Evolutionary conservation across 2,329 filamentous ascomycete species (phyloP).

Genomic region (Colletotrichum sp.): DNA sequence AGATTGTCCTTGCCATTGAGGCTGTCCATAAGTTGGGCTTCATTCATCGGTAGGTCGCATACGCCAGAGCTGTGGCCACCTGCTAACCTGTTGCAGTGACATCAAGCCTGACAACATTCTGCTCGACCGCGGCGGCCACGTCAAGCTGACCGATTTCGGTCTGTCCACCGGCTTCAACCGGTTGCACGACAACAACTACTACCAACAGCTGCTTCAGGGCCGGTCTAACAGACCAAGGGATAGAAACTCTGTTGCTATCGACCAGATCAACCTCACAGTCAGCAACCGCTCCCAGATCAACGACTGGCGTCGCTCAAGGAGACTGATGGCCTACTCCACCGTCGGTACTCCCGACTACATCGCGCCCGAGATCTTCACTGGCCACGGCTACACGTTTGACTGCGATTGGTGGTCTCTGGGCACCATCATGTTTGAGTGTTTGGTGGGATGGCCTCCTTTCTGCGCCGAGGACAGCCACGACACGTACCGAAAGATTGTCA

Average conservation of each 20-base stretch:
- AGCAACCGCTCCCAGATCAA: constrained; percentile 98
- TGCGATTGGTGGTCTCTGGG: constrained; percentile 99
- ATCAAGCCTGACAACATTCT: constrained; percentile 99
- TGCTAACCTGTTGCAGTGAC: constrained; percentile 63
- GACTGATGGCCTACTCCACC: constrained; percentile 96
- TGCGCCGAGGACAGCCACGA: constrained; percentile 97
- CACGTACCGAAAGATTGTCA: constrained; percentile 98
- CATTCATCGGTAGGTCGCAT: constrained; percentile 84
- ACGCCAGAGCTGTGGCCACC: too few relatives aligned
- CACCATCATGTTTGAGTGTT: constrained; percentile 99
- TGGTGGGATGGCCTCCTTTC: constrained; percentile 98
- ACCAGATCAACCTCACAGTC: constrained; percentile 97
- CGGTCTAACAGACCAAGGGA: constrained; percentile 76
- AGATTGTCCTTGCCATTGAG: constrained; percentile 97
- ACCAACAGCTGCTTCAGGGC: constrained; percentile 91
- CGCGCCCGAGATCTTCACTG: constrained; percentile 96
- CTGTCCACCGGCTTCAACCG: constrained; percentile 98
- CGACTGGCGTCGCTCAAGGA: constrained; percentile 95
- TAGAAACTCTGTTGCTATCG: constrained; percentile 91
- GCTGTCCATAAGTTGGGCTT: constrained; percentile 98
- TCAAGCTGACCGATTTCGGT: constrained; percentile 98
- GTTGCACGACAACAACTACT: constrained; percentile 97
- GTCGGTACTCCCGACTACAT: constrained; percentile 99
- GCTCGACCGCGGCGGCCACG: constrained; percentile 91
- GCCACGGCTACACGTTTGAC: constrained; percentile 93